Base-by-base conservation (phyloP, 345 rosid species). In the Stellera chamaejasme region DNA sequence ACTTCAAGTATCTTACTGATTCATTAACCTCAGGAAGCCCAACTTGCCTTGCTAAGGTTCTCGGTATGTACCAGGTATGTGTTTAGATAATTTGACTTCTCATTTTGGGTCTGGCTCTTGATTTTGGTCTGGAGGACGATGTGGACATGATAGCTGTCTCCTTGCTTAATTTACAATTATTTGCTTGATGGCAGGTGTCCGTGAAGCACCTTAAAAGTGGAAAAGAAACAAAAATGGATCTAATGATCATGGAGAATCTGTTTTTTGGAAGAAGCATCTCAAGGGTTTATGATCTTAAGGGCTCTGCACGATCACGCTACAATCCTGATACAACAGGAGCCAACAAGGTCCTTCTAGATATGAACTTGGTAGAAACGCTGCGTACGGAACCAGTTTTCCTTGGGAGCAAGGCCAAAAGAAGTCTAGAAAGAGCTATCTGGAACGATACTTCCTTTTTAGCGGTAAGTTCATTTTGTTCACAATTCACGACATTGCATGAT, bases 231-330 rank as follows among this genome's bases (percentile, higher is more conserved):
- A 94, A 90, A 74, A 85, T 90, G 88, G 96, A 94, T 75, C 48
- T 90, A 48, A 85, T 87, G 92, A 97, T 90, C 63, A 94, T 94
- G 97, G 99, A 87, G 82, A 94, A 94, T 71, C 99, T 94, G 42
- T 90, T 94, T 64, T 94, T 72, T 55, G 73, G 73, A 52, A 83
- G 99, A 77, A 83, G 48, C 32, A 82, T 94, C 56, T 76, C 82
- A 0, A 82, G 81, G 64, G 81, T 90, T 14, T 94, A 94, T 54
- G 99, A 94, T 61, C 95, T 87, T 13, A 94, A 94, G 71, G 99
- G 99, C 48, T 94, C 97, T 56, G 71, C 68, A 2, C 75, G 97
- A 58, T 81, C 92, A 15, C 77, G 97, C 5, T 90, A 87, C 70
- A 94, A 94, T 75, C 54, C 95, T 55, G 92, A 94, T 79, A 76